Conservation (phyloP, 805 yeast species). For the Yamadazyma phyllophila region DNA sequence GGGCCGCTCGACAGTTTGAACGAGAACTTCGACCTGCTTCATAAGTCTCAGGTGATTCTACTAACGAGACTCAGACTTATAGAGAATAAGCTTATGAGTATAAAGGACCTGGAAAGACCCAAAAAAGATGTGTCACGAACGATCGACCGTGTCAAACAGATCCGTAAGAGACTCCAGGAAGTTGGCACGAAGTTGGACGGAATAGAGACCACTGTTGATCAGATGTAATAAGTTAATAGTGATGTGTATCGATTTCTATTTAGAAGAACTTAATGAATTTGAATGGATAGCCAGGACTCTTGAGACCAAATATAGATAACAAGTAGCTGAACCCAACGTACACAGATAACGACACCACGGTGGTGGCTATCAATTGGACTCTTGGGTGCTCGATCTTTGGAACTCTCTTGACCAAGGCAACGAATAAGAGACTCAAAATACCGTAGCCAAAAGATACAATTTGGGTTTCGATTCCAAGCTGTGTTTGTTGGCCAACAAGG, state of each 20-base stretch:
- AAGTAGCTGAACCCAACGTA: constrained; percentile 62
- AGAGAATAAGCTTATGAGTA: constrained; percentile 32
- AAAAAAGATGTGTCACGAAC: constrained; percentile 18
- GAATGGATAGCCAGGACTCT: constrained; percentile 78
- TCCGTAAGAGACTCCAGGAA: constrained; percentile 32
- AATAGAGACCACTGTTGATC: constrained; percentile 36
- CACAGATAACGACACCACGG: constrained; percentile 42
- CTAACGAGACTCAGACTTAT: constrained; percentile 46
- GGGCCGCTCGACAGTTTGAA: constrained; percentile 52
- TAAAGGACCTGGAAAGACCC: constrained; percentile 7
- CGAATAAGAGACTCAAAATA: constrained; percentile 54
- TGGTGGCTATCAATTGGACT: constrained; percentile 49
- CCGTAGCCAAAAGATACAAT: constrained; percentile 75
- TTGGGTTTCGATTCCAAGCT: constrained; percentile 88
- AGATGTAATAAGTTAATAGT: too few species aligned
- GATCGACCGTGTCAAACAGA: constrained; percentile 21
- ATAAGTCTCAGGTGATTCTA: constrained; percentile 56
- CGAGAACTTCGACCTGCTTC: constrained; percentile 49
- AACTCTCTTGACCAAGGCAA: constrained; percentile 56
- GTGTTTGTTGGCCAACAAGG: constrained; percentile 64
- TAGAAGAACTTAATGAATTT: constrained; percentile 29
- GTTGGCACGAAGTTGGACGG: constrained; percentile 28
- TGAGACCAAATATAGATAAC: constrained; percentile 63
- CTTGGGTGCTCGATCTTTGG: constrained; percentile 47
- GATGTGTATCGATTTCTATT: too few species aligned